These are phyloP conservation scores for Clathrospora elynae DNA, from an alignment of 2,329 filamentous ascomycete species.

Conservation along the genomic window DNA sequence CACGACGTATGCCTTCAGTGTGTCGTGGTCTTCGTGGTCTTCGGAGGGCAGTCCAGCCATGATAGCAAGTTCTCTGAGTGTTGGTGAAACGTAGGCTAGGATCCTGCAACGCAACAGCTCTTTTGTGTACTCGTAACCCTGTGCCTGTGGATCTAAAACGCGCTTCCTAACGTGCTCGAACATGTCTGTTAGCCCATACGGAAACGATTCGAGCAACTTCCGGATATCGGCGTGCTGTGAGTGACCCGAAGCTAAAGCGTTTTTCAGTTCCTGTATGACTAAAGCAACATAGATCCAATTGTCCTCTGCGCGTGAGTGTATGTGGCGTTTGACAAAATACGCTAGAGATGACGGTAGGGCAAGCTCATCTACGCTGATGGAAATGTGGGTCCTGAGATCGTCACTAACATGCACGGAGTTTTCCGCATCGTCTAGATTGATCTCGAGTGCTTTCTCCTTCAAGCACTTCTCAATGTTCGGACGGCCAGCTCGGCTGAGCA, in stretches of 20 bases:
- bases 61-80: conserved; percentile 28
- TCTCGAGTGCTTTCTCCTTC: conserved; percentile 18
- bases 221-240: conserved; percentile 24
- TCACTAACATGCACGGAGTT: conserved; percentile 24
- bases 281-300: conserved; percentile 32
- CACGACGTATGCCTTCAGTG: conserved; percentile 23
- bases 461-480: conserved; percentile 26
- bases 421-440: conserved; percentile 26
- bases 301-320: conserved; percentile 27
- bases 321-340: conserved; percentile 32
- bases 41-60: conserved; percentile 28
- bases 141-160: conserved; percentile 17
- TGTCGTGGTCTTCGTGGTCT: conserved; percentile 19
- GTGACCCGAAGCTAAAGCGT: conserved; percentile 16
- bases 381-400: conserved; percentile 24
- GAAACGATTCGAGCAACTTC: conserved; percentile 28
- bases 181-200: conserved; percentile 31
- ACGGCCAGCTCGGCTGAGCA: conserved; percentile 27
- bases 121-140: conserved; percentile 32
- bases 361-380: conserved; percentile 22
- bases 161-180: conserved; percentile 31
- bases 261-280: conserved; percentile 31
- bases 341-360: conserved; percentile 19
- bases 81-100: conserved; percentile 25
- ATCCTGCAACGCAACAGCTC: conserved; percentile 29